These are phyloP conservation scores for Solanum raphanifolium DNA, from an alignment of 257 asterid genomes.

Conservation along the genomic window DNA sequence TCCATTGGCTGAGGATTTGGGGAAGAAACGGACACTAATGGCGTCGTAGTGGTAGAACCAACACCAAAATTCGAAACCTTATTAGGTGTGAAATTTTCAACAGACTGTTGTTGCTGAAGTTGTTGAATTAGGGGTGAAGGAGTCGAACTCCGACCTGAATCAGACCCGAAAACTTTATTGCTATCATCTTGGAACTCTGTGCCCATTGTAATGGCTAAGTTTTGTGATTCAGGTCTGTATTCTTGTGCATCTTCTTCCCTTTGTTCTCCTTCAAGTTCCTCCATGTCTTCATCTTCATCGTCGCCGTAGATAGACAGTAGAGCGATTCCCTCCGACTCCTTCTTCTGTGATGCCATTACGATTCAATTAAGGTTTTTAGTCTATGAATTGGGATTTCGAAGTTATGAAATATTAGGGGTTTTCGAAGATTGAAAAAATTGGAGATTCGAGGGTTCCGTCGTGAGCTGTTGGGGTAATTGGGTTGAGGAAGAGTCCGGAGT, in stretches of 20 bases:
- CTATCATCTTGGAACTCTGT: conserved; percentile 4
- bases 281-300: conserved; percentile 61
- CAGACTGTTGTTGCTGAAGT: conserved; percentile 22
- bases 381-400: background rate
- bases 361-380: background rate
- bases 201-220: conserved; percentile 7
- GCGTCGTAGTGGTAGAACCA: conserved; percentile 34
- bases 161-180: conserved; percentile 1
- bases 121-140: conserved; percentile 3
- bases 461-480: background rate
- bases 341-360: conserved; percentile 60
- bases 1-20: conserved; percentile 34
- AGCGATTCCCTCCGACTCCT: conserved; percentile 81
- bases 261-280: conserved; percentile 11
- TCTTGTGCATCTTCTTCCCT: conserved; percentile 9
- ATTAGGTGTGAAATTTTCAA: conserved; percentile 24
- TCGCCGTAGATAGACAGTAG: conserved; percentile 81
- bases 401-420: background rate
- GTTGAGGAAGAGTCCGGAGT: background rate
- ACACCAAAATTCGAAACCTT: conserved; percentile 16
- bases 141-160: conserved; percentile 13
- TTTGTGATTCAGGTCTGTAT: conserved; percentile 2
- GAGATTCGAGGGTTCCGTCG: background rate
- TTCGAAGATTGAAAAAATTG: background rate
- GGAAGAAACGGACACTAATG: conserved; percentile 16